Evolutionary conservation across 345 rosid species (phyloP), one percentile per base, ranked within the genome.

Genomic region (Lumnitzera racemosa): DNA sequence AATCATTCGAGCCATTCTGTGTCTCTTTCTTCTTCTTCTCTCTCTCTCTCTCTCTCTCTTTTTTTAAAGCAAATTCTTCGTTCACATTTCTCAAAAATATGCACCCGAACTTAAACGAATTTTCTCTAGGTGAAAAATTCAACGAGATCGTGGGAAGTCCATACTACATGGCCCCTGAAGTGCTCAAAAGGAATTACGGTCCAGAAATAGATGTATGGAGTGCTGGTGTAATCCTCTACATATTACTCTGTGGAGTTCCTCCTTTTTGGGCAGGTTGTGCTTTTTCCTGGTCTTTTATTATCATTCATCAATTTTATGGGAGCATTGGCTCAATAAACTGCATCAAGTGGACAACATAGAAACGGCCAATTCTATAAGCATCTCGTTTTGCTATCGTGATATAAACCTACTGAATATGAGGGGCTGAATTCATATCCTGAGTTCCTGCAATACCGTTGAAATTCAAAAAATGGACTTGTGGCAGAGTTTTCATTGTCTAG

Each of bases 121-220:
- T 59, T 66, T 52, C 41, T 74, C 51, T 81, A 95, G 97, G 89
- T 36, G 94, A 95, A 74, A 83, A 55, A 57, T 95, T 95, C 67
- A 75, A 70, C 29, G 97, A 95, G 80, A 95, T 95, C 50, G 95
- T 95, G 57, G 97, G 97, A 53, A 95, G 97, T 76, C 99, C 99
- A 0, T 88, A 90, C 70, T 95, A 90, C 82, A 90, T 95, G 99
- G 99, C 99, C 73, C 98, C 96, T 0, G 96, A 91, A 82, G 96
- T 91, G 55, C 81, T 92, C 43, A 89, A 80, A 60, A 78, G 96
- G 48, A 77, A 80, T 61, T 92, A 92, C 62, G 98, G 98, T 24
- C 96, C 88, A 49, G 96, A 89, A 81, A 79, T 92, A 65, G 96
- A 92, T 63, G 87, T 92, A 11, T 91, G 98, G 98, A 91, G 98